phyloP scores from a whole-genome alignment of 1,139 yeast genomes.

The Hansenula sp. region DNA sequence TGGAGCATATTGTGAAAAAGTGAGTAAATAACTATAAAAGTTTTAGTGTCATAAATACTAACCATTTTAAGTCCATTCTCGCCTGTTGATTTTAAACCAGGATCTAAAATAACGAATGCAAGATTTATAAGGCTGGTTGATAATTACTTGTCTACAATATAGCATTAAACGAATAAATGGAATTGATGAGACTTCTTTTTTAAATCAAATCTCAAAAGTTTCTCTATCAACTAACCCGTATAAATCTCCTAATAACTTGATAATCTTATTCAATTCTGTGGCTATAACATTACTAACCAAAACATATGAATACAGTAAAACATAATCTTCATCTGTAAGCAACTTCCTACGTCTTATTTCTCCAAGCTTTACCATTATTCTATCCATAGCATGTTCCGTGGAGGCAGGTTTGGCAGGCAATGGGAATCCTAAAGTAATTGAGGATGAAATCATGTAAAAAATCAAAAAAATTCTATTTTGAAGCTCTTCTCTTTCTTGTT shows the following conservation, averaged over 20 bases:
- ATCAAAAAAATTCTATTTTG: constrained; percentile 69
- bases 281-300: constrained; percentile 67
- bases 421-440: constrained; percentile 72
- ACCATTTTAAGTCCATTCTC: constrained; percentile 30
- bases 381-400: constrained; percentile 69
- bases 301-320: constrained; percentile 67
- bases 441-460: constrained; percentile 76
- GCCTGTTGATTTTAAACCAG: constrained; percentile 46
- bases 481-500: constrained; percentile 58
- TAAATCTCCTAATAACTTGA: constrained; percentile 48
- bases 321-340: constrained; percentile 55
- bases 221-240: constrained; percentile 55
- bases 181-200: not conserved
- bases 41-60: not conserved
- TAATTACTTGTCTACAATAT: constrained; percentile 22
- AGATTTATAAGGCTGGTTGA: constrained; percentile 44
- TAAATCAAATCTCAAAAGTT: constrained; percentile 14
- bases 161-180: not conserved
- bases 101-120: constrained; percentile 38
- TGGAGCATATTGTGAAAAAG: constrained; percentile 67
- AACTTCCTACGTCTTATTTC: constrained; percentile 38
- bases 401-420: constrained; percentile 75
- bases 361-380: constrained; percentile 60
- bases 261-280: constrained; percentile 57
- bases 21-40: not conserved